Conservation (phyloP, 108 stramenopile genomes). For the Skeletonema marinoi region DNA sequence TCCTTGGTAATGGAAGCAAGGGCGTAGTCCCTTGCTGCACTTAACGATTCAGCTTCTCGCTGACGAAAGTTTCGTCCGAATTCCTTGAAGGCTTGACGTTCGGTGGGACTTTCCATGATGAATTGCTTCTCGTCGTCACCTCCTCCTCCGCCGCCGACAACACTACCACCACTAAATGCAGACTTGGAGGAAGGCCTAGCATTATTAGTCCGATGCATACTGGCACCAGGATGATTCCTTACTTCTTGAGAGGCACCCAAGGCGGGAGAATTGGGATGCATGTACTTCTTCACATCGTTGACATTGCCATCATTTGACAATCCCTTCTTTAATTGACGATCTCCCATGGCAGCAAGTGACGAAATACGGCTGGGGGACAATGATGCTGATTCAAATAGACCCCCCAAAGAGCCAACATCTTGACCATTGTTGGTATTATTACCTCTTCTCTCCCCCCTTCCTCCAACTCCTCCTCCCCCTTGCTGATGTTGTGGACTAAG, state of each 20-base stretch:
- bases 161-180: background rate
- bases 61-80: constrained; percentile 67
- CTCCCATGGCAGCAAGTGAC: background rate
- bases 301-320: background rate
- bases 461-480: background rate
- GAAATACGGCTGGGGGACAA: background rate
- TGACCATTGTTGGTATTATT: background rate
- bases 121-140: constrained; percentile 17
- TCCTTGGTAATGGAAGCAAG: constrained; percentile 39
- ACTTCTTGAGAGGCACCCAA: background rate
- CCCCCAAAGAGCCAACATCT: background rate
- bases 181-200: background rate
- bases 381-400: background rate
- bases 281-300: background rate
- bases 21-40: constrained; percentile 66
- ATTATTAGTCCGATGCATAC: background rate
- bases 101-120: constrained; percentile 25
- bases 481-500: background rate
- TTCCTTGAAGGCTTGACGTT: constrained; percentile 58
- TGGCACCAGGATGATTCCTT: background rate
- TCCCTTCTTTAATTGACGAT: background rate
- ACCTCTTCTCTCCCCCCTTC: background rate
- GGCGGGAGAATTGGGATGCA: background rate
- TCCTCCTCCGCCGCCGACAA: background rate
- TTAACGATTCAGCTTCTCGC: constrained; percentile 57